Conservation (phyloP, 2,329 filamentous ascomycete genomes). For the Penicillium freii region DNA sequence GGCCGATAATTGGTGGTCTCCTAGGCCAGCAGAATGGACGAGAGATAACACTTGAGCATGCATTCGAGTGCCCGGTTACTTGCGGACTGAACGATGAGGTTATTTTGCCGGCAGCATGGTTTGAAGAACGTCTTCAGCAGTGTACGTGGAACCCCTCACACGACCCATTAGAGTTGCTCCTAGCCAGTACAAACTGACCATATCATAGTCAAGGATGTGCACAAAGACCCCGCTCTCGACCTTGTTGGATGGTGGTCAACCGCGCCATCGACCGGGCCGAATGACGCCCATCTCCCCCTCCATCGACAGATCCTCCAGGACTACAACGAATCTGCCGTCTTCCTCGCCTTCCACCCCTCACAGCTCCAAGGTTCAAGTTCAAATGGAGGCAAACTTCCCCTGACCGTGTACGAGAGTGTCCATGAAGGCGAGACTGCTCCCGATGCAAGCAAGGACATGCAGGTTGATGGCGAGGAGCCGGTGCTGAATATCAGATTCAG, state of each 20-base stretch:
- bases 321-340: slow-evolving; percentile 81
- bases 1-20: slow-evolving; percentile 81
- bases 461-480: slow-evolving; percentile 65
- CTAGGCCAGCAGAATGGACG: slow-evolving; percentile 88
- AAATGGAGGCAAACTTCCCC: slow-evolving; percentile 75
- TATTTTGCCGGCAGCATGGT: slow-evolving; percentile 68
- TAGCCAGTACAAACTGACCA: slow-evolving; percentile 6
- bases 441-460: slow-evolving; percentile 62
- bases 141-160: slow-evolving; percentile 57
- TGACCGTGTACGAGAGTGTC: slow-evolving; percentile 86
- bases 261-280: slow-evolving; percentile 68
- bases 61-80: slow-evolving; percentile 73
- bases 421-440: slow-evolving; percentile 66
- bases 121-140: slow-evolving; percentile 74
- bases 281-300: slow-evolving; percentile 65
- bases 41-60: slow-evolving; percentile 87
- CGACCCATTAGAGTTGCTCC: not conserved
- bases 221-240: slow-evolving; percentile 78
- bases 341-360: slow-evolving; percentile 81
- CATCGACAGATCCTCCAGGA: slow-evolving; percentile 72
- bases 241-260: slow-evolving; percentile 92
- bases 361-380: slow-evolving; percentile 51
- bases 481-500: slow-evolving; percentile 69
- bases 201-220: slow-evolving; percentile 76
- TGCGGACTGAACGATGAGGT: slow-evolving; percentile 55